Evolutionary conservation across 164 flowering plant genomes (phyloP).

Genomic region (Piper longum): DNA sequence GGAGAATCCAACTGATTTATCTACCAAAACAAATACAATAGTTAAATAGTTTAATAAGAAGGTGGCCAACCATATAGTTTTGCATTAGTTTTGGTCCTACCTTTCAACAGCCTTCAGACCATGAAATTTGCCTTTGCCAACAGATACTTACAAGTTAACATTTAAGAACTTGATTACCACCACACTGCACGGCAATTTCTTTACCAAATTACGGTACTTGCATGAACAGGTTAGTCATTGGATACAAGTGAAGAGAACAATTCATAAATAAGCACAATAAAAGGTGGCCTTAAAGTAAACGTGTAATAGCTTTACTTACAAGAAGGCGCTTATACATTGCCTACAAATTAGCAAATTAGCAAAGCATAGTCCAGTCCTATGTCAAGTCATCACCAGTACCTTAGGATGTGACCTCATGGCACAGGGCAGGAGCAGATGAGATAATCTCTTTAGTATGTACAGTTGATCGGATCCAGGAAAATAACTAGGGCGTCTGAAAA

Average conservation of each 20-base stretch:
- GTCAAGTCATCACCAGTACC: constrained; percentile 12
- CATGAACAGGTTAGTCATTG: neutral
- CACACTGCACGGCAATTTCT: too few species aligned
- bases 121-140: constrained; percentile 48
- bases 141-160: constrained; percentile 1
- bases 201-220: neutral
- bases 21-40: too few species aligned
- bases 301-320: neutral
- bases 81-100: constrained; percentile 19
- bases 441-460: constrained; percentile 17
- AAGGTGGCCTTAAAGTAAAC: neutral
- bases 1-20: too few species aligned
- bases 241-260: neutral
- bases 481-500: neutral
- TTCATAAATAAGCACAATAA: neutral
- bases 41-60: too few species aligned
- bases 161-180: too few species aligned
- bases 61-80: too few species aligned
- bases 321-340: constrained; percentile 7
- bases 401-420: constrained; percentile 42
- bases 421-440: constrained; percentile 28
- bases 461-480: constrained; percentile 13
- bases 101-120: constrained; percentile 32
- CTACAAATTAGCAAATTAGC: constrained; percentile 21
- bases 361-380: constrained; percentile 13